Evolutionary conservation across 75 land plant genomes (phyloP), one percentile per base, ranked within the genome.

Genomic region (Selaginella moellendorffii): DNA sequence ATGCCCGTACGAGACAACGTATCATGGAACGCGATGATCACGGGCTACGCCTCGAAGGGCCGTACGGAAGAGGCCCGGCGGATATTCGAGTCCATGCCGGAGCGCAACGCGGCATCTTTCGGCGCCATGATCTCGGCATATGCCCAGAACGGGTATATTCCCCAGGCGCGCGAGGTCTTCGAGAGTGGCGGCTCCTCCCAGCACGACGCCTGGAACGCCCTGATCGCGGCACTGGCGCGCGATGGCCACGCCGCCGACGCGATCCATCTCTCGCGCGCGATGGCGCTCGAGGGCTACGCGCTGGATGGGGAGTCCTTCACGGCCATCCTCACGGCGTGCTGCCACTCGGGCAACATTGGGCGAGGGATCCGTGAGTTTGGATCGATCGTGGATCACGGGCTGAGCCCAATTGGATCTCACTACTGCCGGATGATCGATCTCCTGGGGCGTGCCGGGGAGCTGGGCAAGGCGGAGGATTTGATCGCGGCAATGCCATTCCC

Each of bases 21-120:
- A 5, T 56, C 59, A 8, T 56, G 59, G 59, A 56, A 56, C 24
- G 59, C 59, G 9, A 56, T 56, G 59, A 21, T 56, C 21, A 25
- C 9, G 59, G 59, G 17, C 8, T 56, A 56, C n/a, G 59, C 59
- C 8, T 5, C 5, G 59, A 19, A 56, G 5, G 59, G 59, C 9
- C n/a, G 24, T 56, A 25, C 9, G 19, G 24, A 56, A 25, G 59
- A 21, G 8, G 59, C 19, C 8, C 5, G 19, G 19, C 5, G 21
- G 24, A 21, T 19, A 56, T 56, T 8, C 24, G 25, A 56, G 59
- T 5, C 8, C 8, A 56, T 56, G 59, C 59, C 21, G 24, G 25
- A 56, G 24, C 23, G 24, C 9, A 56, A 56, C 59, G 2, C n/a
- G 19, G 59, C 8, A 19, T 8, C 59, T 5, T 56, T 56, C 9